Evolutionary conservation across 805 yeast species (phyloP), one percentile per base, ranked within the genome.

Genomic region (Cyberlindnera euphorbiiphila): DNA sequence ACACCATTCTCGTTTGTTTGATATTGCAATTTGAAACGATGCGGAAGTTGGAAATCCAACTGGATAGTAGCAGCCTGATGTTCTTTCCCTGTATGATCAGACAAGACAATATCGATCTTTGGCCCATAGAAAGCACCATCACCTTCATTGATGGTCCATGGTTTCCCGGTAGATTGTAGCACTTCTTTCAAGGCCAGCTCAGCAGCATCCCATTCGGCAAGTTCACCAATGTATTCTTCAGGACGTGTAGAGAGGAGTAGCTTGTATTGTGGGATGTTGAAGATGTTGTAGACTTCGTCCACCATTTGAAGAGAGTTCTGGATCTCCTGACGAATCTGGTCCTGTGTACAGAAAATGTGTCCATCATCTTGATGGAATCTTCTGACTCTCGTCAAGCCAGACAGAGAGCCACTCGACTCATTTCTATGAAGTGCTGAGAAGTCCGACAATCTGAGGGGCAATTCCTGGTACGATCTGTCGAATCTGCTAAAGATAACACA

Each of bases 341-440:
- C 77, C 24, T 73, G 69, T 2, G 81, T 76, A 57, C 98, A 93
- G 59, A 93, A 93, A 19, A 93, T 89, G 53, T 93, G 98, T 7
- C 97, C 98, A 59, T 93, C 98, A 60, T 93, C 98, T 64, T 93
- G 98, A 61, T 93, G 98, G 64, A 93, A 93, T 46, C 96, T 69
- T 41, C 98, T 74, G 4, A 93, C 96, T 39, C 98, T 70, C 0
- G 98, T 93, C 25, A 93, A 66, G 0, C 98, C 98, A 6, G 91
- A 74, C 15, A 93, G 70, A 1, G 98, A 94, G 3, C 98, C 98
- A 40, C 94, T 81, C 19, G 95, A 81, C 61, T 93, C 98, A 55
- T 93, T 93, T 54, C 98, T 71, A 60, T 93, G 98, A 42, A 93
- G 65, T 2, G 95, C 86, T 17, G 94, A 82, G 64, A 91, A 91